phyloP scores from a whole-genome alignment of 176 grass and related monocot species.

The Ensete ventricosum region DNA sequence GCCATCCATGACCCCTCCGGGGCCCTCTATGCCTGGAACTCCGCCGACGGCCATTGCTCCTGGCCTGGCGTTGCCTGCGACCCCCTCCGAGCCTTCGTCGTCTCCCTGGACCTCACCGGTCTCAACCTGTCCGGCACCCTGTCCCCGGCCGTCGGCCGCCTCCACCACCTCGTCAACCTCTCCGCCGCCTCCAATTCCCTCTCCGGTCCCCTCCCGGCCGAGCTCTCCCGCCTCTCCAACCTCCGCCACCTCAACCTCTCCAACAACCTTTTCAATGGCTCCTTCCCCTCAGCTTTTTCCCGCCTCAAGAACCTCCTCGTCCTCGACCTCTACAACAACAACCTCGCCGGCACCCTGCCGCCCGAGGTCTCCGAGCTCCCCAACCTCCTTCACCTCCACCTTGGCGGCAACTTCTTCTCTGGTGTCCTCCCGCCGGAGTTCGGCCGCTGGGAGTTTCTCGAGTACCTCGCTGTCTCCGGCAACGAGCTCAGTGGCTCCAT shows the following conservation, averaged over 20 bases:
- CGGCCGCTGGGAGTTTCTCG: slow-evolving; percentile 30
- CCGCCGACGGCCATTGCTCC: neutral
- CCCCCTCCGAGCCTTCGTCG: neutral
- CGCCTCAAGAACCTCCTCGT: slow-evolving; percentile 9
- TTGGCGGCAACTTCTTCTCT: slow-evolving; percentile 56
- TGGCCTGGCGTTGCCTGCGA: slow-evolving; percentile 4
- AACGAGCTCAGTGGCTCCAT: slow-evolving; percentile 55
- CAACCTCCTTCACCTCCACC: slow-evolving; percentile 45
- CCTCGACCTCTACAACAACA: too few species aligned
- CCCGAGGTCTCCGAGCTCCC: slow-evolving; percentile 39
- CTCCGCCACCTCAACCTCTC: slow-evolving; percentile 78
- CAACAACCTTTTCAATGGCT: slow-evolving; percentile 55
- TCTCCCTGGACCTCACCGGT: slow-evolving; percentile 29
- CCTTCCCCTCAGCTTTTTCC: slow-evolving; percentile 22
- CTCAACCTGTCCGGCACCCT: slow-evolving; percentile 55
- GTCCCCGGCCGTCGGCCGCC: slow-evolving; percentile 31
- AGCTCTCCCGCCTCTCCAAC: slow-evolving; percentile 35
- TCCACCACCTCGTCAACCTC: slow-evolving; percentile 38
- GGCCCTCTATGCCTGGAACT: neutral
- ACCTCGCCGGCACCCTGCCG: slow-evolving; percentile 26
- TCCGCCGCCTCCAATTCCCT: slow-evolving; percentile 41
- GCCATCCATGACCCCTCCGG: neutral
- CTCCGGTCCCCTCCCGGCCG: slow-evolving; percentile 36
- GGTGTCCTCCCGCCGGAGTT: slow-evolving; percentile 51
- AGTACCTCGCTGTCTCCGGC: slow-evolving; percentile 55